phyloP scores from a whole-genome alignment of 139 green algal genomes.

The Closterium sp. region DNA sequence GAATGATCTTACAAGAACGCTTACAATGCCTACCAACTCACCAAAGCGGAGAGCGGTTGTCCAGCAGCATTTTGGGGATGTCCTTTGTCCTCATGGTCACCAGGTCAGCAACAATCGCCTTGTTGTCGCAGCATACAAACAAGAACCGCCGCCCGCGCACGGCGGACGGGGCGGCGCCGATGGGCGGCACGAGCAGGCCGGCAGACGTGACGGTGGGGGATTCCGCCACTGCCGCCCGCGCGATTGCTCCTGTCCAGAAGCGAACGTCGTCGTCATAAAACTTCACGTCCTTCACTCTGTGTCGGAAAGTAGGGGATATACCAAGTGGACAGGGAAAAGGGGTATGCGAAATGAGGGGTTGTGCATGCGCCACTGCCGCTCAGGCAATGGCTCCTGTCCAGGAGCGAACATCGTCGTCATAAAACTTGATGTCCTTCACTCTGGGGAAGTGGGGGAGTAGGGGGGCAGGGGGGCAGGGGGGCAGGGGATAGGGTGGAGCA shows the following conservation, averaged over 20 bases:
- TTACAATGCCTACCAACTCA: not conserved
- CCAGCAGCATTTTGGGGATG: conserved; percentile 31
- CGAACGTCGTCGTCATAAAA: conserved; percentile 53
- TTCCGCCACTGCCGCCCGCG: conserved; percentile 12
- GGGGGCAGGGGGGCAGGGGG: too few species aligned
- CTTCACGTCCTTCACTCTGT: conserved; percentile 48
- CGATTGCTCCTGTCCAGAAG: conserved; percentile 34
- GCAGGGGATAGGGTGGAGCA: too few species aligned
- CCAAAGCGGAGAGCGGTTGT: conserved; percentile 44
- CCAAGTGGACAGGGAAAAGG: too few species aligned
- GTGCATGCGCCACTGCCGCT: too few species aligned
- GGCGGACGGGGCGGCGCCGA: conserved; percentile 13
- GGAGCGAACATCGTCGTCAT: conserved; percentile 42
- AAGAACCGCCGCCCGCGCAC: conserved; percentile 40
- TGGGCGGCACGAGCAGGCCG: not conserved
- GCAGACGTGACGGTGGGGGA: conserved; percentile 12
- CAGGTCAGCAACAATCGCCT: conserved; percentile 46
- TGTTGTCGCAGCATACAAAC: conserved; percentile 48
- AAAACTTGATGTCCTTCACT: conserved; percentile 51
- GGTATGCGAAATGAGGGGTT: too few species aligned
- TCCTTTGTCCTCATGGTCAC: conserved; percentile 32
- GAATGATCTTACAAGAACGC: too few species aligned
- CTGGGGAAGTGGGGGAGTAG: not conserved
- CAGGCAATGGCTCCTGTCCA: conserved; percentile 10
- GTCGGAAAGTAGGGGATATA: too few species aligned